Evolutionary conservation across 805 yeast genomes (phyloP), one percentile per base, ranked within the genome.

Genomic region (Saturnispora dispora): DNA sequence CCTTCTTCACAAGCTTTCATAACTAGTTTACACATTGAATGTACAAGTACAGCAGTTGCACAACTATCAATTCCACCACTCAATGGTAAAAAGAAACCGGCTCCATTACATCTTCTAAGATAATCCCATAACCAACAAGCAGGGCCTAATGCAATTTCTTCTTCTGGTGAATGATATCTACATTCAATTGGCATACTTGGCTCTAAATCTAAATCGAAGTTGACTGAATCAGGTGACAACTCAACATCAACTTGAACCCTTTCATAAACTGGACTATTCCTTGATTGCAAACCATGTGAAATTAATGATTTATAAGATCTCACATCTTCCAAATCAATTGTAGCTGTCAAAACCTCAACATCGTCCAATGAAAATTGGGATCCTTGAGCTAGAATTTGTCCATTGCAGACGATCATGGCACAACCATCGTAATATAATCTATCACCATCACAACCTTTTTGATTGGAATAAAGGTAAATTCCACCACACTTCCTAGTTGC

Each of bases 41-140:
- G 87, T 27, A 93, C 95, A 60, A 93, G 89, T 17, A 86, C 86
- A 0, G 98, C 93, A 0, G 99, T 93, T 1, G 99, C 96, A 72
- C 99, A 95, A 35, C 96, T 86, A 64, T 93, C 99, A 56, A 93
- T 91, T 47, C 99, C 99, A 18, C 99, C 99, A 65, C 95, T 85
- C 47, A 93, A 72, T 0, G 99, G 98, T 45, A 93, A 72, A 68
- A 93, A 95, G 65, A 76, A 93, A 0, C 99, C 99, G 0, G 89
- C 88, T 48, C 93, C 86, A 57, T 79, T 80, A 58, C 95, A 88
- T 57, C 99, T 78, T 65, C 99, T 79, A 53, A 93, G 74, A 63
- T 93, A 93, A 67, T 93, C 99, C 99, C 99, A 93, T 56, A 93
- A 68, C 99, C 99, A 93, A 66, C 99, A 93, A 0, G 99, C 99